phyloP scores from a whole-genome alignment of 305 asterid genomes.

The Lippia alba region DNA sequence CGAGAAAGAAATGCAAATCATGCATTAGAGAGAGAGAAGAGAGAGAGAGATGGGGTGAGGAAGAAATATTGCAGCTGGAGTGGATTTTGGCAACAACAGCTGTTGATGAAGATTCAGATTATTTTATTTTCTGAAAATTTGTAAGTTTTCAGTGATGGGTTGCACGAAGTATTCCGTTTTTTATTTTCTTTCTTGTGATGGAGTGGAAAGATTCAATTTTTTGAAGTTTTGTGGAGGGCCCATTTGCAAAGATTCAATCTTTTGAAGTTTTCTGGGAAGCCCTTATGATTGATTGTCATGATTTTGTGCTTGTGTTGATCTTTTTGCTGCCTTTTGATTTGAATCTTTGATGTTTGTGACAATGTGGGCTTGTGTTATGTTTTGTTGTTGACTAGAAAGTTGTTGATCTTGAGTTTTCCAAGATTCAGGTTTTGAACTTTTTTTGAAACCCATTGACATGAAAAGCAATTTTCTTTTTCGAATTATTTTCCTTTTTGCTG shows the following conservation, averaged over 20 bases:
- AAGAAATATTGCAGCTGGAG: conserved; percentile 56
- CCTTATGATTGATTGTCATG: conserved; percentile 27
- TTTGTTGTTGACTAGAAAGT: not conserved
- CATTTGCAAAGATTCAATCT: conserved; percentile 34
- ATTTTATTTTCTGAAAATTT: conserved; percentile 24
- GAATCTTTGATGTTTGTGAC: conserved; percentile 22
- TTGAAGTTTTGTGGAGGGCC: conserved; percentile 20
- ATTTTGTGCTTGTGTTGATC: conserved; percentile 7
- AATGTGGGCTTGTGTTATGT: conserved; percentile 22
- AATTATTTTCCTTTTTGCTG: conserved; percentile 14
- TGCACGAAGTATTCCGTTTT: not conserved
- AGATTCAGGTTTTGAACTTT: conserved; percentile 28
- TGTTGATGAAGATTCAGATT: conserved; percentile 57
- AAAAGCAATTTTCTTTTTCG: not conserved
- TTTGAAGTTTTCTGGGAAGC: conserved; percentile 26
- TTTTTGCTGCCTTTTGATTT: conserved; percentile 4
- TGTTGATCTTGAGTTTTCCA: conserved; percentile 33
- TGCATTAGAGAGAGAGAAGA: conserved; percentile 40
- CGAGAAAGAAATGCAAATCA: conserved; percentile 35
- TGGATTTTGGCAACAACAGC: conserved; percentile 57
- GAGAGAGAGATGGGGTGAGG: conserved; percentile 49
- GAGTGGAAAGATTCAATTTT: conserved; percentile 26
- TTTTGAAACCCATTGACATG: conserved; percentile 17
- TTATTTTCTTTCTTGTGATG: conserved; percentile 15
- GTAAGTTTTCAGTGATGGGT: conserved; percentile 38